phyloP scores from a whole-genome alignment of 2,329 filamentous ascomycete genomes.

The Furcasterigmium sp. region DNA sequence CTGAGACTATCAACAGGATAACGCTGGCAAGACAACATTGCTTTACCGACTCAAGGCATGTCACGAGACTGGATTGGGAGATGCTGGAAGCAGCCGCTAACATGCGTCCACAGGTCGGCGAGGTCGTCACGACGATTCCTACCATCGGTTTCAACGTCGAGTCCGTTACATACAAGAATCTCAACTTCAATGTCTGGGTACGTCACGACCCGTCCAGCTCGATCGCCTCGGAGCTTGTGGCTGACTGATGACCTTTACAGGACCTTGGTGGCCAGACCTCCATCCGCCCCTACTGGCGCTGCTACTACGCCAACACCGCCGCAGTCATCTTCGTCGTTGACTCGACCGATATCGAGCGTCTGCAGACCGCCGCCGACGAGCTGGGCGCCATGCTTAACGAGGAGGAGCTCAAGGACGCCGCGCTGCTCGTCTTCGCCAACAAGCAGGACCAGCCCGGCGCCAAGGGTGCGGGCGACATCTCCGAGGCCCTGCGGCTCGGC shows the following conservation, averaged over 20 bases:
- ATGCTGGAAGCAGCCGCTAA: slow-evolving; percentile 7
- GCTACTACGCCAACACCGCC: slow-evolving; percentile 98
- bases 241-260: slow-evolving; percentile 29
- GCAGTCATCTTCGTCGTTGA: slow-evolving; percentile 99
- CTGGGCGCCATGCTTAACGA: slow-evolving; percentile 93
- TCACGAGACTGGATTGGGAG: not conserved
- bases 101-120: slow-evolving; percentile 67
- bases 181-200: slow-evolving; percentile 99
- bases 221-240: no score
- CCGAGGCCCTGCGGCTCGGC: slow-evolving; percentile 82
- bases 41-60: slow-evolving; percentile 84
- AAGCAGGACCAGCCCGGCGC: slow-evolving; percentile 98
- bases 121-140: slow-evolving; percentile 97
- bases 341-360: slow-evolving; percentile 91
- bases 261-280: slow-evolving; percentile 97
- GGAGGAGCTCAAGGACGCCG: slow-evolving; percentile 90
- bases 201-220: no score
- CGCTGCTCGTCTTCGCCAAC: slow-evolving; percentile 93
- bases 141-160: slow-evolving; percentile 99
- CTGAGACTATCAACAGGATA: slow-evolving; percentile 58
- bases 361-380: slow-evolving; percentile 90
- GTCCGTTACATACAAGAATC: slow-evolving; percentile 95
- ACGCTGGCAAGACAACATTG: slow-evolving; percentile 95
- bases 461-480: slow-evolving; percentile 94
- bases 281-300: slow-evolving; percentile 97